Percentiles rank a stretch among this genome's conserved stretches.
Evolutionary conservation across 1,284 basidiomycete species (phyloP).

Genomic region (Stygiomarasmius scandens): DNA sequence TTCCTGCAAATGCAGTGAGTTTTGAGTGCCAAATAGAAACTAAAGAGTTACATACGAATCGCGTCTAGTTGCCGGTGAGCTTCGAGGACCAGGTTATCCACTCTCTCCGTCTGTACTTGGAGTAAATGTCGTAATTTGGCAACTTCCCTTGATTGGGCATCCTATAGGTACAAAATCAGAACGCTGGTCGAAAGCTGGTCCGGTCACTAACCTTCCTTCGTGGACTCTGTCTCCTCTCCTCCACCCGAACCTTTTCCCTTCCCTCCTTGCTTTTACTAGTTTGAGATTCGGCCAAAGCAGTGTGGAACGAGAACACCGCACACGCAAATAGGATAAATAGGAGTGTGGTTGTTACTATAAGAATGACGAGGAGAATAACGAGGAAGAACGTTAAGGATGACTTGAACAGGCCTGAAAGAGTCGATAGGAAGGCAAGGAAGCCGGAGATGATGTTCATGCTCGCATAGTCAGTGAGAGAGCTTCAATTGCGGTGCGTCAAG

Average conservation of each 20-base stretch:
- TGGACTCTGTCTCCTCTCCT: no score
- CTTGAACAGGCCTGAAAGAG: background rate
- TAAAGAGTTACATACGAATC: background rate
- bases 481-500: no score
- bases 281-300: no score
- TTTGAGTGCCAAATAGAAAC: no score
- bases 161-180: background rate
- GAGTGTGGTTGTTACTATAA: background rate
- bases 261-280: no score
- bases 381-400: background rate
- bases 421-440: background rate
- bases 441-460: no score
- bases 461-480: no score
- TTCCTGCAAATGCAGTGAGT: no score
- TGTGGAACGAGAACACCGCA: background rate
- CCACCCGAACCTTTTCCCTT: no score
- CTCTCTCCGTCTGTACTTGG: background rate
- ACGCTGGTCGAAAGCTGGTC: no score
- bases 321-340: background rate
- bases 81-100: background rate
- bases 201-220: no score
- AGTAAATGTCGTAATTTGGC: background rate
- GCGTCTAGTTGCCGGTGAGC: background rate
- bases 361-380: background rate
- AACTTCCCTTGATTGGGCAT: background rate